A percentile compares a stretch with the other conserved stretches of the same genome.
Conservation (phyloP, 2,329 filamentous ascomycete genomes). For the Ustulina deusta region DNA sequence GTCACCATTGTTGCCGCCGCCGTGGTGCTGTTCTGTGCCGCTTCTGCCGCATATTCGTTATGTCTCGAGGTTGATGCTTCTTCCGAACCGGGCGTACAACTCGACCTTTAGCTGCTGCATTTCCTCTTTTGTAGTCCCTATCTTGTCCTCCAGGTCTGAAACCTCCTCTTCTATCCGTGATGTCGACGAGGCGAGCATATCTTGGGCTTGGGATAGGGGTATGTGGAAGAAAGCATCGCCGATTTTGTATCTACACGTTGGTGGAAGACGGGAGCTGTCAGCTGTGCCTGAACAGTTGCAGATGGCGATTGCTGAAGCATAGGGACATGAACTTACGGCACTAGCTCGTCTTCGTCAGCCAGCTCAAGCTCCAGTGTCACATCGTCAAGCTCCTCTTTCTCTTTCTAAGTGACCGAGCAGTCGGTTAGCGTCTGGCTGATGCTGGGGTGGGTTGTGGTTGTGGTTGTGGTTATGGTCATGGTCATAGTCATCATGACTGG, state of each 20-base stretch:
- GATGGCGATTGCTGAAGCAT: not conserved
- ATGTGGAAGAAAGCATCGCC: constrained; percentile 95
- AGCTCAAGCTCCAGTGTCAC: constrained; percentile 91
- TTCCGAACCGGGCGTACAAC: constrained; percentile 93
- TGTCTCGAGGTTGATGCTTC: constrained; percentile 96
- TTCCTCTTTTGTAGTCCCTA: constrained; percentile 81
- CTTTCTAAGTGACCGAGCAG: constrained; percentile 73
- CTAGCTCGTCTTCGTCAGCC: constrained; percentile 91
- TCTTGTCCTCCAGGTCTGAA: constrained; percentile 78
- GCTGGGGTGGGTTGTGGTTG: not conserved
- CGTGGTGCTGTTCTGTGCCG: not conserved
- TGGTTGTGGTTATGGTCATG: not conserved
- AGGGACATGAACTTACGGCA: constrained; percentile 73
- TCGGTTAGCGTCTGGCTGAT: constrained; percentile 41
- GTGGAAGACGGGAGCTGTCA: constrained; percentile 13
- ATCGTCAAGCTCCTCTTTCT: constrained; percentile 98
- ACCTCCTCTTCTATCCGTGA: constrained; percentile 83
- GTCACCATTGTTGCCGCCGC: not conserved
- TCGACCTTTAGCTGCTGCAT: constrained; percentile 92
- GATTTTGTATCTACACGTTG: constrained; percentile 82
- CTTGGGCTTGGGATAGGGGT: constrained; percentile 84
- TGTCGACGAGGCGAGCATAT: constrained; percentile 79
- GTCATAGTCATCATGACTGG: not conserved
- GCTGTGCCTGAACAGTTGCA: not conserved
- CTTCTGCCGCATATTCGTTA: constrained; percentile 53